Evolutionary conservation across 2,329 filamentous ascomycete genomes (phyloP).

Genomic region (Claviceps sp.): DNA sequence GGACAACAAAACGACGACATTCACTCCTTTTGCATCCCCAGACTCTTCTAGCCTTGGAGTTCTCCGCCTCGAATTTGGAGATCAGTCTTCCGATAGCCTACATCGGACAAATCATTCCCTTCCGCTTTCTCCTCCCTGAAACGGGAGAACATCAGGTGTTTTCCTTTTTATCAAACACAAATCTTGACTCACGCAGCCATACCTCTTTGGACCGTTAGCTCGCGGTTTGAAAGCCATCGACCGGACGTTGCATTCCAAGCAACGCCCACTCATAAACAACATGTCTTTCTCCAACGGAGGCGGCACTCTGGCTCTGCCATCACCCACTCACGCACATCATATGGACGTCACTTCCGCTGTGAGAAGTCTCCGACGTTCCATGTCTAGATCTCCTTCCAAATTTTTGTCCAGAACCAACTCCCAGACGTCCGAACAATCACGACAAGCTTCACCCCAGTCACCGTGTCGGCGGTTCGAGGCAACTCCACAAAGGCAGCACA

Average conservation of each 20-base stretch:
- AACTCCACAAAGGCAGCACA: slow-evolving; percentile 23
- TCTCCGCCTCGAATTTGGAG: neutral
- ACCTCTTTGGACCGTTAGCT: slow-evolving; percentile 13
- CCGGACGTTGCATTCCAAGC: slow-evolving; percentile 15
- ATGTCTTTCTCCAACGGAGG: slow-evolving; percentile 48
- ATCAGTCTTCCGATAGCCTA: neutral
- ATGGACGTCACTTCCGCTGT: slow-evolving; percentile 74
- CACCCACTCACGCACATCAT: slow-evolving; percentile 69
- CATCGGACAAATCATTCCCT: neutral
- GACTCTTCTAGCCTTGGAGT: slow-evolving; percentile 1
- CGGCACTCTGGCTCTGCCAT: slow-evolving; percentile 74
- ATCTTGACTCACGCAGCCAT: slow-evolving; percentile 9
- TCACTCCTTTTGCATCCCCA: neutral
- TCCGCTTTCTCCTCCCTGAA: neutral
- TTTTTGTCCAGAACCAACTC: slow-evolving; percentile 47
- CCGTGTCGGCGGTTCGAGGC: slow-evolving; percentile 31
- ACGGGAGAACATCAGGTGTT: slow-evolving; percentile 1
- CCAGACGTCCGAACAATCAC: slow-evolving; percentile 34
- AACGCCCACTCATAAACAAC: slow-evolving; percentile 15
- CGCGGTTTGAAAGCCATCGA: slow-evolving; percentile 9
- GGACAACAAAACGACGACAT: neutral
- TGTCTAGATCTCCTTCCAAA: slow-evolving; percentile 90
- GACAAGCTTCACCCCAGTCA: slow-evolving; percentile 34
- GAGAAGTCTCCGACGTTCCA: slow-evolving; percentile 69
- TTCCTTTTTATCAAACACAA: neutral